Evolutionary conservation across 208 protist genomes (phyloP).

Genomic region (Trypanosomatidae sp.): DNA sequence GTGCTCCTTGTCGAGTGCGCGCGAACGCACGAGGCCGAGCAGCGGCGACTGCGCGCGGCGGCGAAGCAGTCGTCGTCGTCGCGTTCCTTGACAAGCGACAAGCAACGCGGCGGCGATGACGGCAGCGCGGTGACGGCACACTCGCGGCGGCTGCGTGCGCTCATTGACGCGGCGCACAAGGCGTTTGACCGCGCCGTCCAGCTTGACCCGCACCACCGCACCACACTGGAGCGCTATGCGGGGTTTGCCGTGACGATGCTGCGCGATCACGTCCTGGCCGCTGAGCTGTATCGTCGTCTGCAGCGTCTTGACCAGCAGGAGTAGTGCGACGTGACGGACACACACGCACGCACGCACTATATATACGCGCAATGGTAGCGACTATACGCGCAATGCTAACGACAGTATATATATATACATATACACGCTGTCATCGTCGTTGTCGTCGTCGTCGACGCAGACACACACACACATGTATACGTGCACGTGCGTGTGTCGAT

Average conservation of each 20-base stretch:
- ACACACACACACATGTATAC: too few species aligned
- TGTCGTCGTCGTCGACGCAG: too few species aligned
- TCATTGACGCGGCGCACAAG: slow-evolving; percentile 20
- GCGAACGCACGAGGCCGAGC: slow-evolving; percentile 24
- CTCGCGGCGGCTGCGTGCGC: slow-evolving; percentile 14
- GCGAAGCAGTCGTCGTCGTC: too few species aligned
- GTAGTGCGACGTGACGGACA: slow-evolving; percentile 1
- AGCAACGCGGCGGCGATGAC: neutral
- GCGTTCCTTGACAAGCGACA: too few species aligned
- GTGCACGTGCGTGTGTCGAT: too few species aligned
- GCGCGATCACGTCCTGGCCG: slow-evolving; percentile 25
- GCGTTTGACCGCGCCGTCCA: slow-evolving; percentile 24
- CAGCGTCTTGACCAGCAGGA: slow-evolving; percentile 14
- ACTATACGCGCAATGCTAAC: too few species aligned
- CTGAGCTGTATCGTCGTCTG: slow-evolving; percentile 19
- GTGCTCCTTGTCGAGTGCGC: slow-evolving; percentile 45
- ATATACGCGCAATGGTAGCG: too few species aligned
- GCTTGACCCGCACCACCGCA: slow-evolving; percentile 18
- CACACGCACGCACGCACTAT: neutral
- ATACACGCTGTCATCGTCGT: too few species aligned
- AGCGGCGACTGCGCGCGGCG: slow-evolving; percentile 6
- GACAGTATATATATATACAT: too few species aligned
- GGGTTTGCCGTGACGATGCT: slow-evolving; percentile 50
- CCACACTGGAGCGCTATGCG: slow-evolving; percentile 40
- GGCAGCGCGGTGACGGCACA: neutral